Evolutionary conservation across 192 early-diverging fungal genomes (phyloP).

Genomic region (Backusella australiensis): DNA sequence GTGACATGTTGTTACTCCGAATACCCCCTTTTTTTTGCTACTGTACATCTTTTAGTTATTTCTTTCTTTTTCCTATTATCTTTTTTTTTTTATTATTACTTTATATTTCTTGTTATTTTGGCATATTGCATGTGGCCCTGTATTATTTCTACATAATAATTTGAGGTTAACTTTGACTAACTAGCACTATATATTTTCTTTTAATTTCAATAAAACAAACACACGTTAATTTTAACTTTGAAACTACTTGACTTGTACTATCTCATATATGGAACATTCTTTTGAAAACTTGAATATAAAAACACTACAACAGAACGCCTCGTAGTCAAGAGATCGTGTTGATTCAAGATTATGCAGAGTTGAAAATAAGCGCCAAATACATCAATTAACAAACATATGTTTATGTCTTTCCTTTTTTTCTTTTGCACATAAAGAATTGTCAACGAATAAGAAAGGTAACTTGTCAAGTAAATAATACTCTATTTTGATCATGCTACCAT

Average conservation of each 20-base stretch:
- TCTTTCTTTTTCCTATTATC: not conserved
- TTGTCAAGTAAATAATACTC: too few relatives aligned
- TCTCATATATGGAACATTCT: too few relatives aligned
- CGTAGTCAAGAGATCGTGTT: not conserved
- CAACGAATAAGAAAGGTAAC: too few relatives aligned
- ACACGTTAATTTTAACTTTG: not conserved
- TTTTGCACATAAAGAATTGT: too few relatives aligned
- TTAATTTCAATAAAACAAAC: not conserved
- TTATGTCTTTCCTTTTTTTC: too few relatives aligned
- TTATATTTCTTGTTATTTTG: not conserved
- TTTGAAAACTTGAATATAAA: not conserved
- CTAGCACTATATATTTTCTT: not conserved
- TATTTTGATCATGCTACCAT: not conserved
- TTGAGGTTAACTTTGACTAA: not conserved
- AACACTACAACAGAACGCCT: not conserved
- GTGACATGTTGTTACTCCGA: not conserved
- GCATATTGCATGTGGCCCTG: not conserved
- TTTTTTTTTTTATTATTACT: not conserved
- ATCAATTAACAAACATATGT: not conserved
- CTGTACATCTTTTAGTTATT: not conserved
- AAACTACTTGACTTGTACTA: too few relatives aligned
- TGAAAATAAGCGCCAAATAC: not conserved
- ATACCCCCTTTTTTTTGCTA: conserved; percentile 1
- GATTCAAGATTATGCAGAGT: not conserved
- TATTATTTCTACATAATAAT: not conserved